phyloP scores from a whole-genome alignment of 148 eudicot species.

The Amaranthus hypochondriacus region DNA sequence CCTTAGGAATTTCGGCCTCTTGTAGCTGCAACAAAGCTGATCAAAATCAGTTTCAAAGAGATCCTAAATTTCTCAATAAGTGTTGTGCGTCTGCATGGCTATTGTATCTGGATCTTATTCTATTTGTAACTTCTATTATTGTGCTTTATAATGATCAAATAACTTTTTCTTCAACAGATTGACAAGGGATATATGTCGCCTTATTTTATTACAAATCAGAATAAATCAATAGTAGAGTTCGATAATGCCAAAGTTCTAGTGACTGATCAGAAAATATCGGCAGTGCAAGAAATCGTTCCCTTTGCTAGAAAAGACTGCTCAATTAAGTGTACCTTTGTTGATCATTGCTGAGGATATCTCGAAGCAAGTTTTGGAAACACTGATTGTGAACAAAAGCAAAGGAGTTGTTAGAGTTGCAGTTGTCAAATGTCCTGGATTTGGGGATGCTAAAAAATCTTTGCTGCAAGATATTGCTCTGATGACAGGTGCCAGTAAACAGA shows the following conservation, averaged over 20 bases:
- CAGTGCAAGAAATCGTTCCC: conserved; percentile 72
- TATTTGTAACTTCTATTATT: background rate
- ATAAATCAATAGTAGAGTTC: conserved; percentile 74
- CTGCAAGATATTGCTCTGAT: conserved; percentile 91
- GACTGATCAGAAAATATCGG: conserved; percentile 79
- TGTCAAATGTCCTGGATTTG: conserved; percentile 83
- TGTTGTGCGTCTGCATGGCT: background rate
- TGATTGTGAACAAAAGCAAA: conserved; percentile 59
- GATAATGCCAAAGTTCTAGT: conserved; percentile 78
- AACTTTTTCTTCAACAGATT: conserved; percentile 48
- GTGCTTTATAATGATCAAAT: conserved; percentile 6
- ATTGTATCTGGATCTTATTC: background rate
- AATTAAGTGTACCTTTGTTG: conserved; percentile 76
- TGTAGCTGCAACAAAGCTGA: background rate
- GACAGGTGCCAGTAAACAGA: conserved; percentile 54
- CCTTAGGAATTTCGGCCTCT: background rate
- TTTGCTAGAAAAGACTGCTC: conserved; percentile 77
- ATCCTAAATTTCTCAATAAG: background rate
- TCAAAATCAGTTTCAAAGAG: background rate
- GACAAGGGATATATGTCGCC: conserved; percentile 97
- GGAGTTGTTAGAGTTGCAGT: conserved; percentile 79
- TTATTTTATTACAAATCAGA: conserved; percentile 75
- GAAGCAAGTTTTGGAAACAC: conserved; percentile 57
- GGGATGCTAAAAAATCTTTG: conserved; percentile 71
- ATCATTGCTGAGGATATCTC: conserved; percentile 87